A percentile compares a stretch with the other conserved stretches of the same genome.
Evolutionary conservation across 1,284 basidiomycete species (phyloP).

Genomic region (Rhodotorula glutinis): DNA sequence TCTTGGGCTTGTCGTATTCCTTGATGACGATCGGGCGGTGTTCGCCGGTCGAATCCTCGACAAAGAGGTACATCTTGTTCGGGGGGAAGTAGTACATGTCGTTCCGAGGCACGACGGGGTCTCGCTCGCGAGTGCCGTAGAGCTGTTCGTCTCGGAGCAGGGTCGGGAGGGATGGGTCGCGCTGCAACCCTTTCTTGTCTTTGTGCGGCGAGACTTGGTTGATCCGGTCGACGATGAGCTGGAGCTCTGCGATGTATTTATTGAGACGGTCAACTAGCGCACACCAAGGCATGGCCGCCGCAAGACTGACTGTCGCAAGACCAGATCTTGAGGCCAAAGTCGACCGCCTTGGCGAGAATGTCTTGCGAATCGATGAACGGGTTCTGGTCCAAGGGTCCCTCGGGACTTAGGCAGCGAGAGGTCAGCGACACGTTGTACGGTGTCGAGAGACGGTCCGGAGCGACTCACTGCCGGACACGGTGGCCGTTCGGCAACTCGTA

Average conservation of each 20-base stretch:
- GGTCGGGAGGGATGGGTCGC: conserved; percentile 44
- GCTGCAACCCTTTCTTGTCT: conserved; percentile 38
- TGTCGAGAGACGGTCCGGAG: too few species aligned
- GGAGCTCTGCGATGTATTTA: conserved; percentile 43
- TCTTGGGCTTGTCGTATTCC: conserved; percentile 52
- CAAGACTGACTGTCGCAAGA: conserved; percentile 64
- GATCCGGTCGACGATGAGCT: conserved; percentile 47
- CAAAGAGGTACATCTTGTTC: conserved; percentile 73
- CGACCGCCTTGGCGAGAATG: conserved; percentile 70
- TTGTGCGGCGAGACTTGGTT: conserved; percentile 38
- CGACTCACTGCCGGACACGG: conserved; percentile 29
- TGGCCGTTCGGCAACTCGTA: conserved; percentile 34
- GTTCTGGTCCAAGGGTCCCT: conserved; percentile 47
- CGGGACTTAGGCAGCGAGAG: too few species aligned
- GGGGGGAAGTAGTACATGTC: conserved; percentile 87
- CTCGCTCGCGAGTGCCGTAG: conserved; percentile 81
- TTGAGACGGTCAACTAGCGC: conserved; percentile 44
- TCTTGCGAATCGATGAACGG: conserved; percentile 52
- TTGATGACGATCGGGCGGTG: conserved; percentile 57
- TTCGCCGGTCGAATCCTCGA: conserved; percentile 84
- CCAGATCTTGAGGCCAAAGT: conserved; percentile 88
- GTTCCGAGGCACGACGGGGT: conserved; percentile 77
- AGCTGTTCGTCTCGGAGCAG: conserved; percentile 83
- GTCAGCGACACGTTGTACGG: too few species aligned
- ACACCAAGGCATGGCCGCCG: conserved; percentile 18